Evolutionary conservation across 202 grass and related monocot species (phyloP).

Genomic region (Setaria italica): DNA sequence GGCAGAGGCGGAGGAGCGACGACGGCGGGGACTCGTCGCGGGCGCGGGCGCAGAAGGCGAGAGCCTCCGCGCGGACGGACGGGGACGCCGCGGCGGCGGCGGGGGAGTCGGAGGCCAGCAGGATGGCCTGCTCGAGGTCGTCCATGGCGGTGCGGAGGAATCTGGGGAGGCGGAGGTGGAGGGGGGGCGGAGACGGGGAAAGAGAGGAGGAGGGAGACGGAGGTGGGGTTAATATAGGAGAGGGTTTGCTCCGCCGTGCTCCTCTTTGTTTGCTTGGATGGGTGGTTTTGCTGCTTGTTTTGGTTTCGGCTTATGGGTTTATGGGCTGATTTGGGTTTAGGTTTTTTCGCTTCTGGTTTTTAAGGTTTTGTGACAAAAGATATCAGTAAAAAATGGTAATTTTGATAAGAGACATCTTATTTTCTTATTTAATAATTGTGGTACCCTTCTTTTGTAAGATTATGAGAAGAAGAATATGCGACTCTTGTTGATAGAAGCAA

Average conservation of each 20-base stretch:
- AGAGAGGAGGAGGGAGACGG: background rate
- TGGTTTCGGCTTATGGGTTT: constrained; percentile 22
- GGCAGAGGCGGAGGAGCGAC: constrained; percentile 80
- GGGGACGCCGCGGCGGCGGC: constrained; percentile 46
- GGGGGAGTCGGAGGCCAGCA: constrained; percentile 69
- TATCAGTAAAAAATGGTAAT: too few species aligned
- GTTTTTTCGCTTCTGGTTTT: background rate
- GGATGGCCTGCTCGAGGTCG: constrained; percentile 93
- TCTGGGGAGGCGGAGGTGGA: constrained; percentile 23
- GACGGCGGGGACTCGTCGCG: constrained; percentile 65
- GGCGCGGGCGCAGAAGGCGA: constrained; percentile 76
- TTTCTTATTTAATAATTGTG: background rate
- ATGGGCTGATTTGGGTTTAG: constrained; percentile 23
- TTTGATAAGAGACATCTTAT: background rate
- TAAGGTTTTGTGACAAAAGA: background rate
- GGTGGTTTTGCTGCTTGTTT: constrained; percentile 16
- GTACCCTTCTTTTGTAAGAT: background rate
- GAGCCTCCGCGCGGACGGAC: constrained; percentile 72
- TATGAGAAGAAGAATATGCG: background rate
- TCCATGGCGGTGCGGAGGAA: constrained; percentile 71
- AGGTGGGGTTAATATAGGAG: constrained; percentile 47
- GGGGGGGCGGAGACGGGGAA: constrained; percentile 17
- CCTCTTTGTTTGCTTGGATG: background rate
- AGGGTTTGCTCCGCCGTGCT: constrained; percentile 53
- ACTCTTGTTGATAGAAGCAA: background rate